phyloP scores from a whole-genome alignment of 805 yeast species.

The Hanseniaspora lindneri region DNA sequence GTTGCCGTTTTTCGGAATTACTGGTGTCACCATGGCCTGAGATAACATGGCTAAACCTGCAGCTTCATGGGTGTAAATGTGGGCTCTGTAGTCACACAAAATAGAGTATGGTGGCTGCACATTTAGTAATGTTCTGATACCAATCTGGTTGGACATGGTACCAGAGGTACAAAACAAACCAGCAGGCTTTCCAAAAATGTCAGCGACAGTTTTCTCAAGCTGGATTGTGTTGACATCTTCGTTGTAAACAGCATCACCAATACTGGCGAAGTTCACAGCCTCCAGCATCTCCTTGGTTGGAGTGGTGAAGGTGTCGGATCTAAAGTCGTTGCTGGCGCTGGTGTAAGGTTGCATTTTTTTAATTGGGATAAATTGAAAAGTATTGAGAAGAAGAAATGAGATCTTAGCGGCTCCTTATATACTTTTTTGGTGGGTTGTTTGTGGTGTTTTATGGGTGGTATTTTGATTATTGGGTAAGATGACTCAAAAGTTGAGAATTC shows the following conservation, averaged over 20 bases:
- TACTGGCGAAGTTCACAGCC: constrained; percentile 44
- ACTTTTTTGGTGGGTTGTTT: neutral
- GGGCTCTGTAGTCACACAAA: constrained; percentile 76
- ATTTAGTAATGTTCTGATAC: constrained; percentile 55
- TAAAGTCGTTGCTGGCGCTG: constrained; percentile 33
- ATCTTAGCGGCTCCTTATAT: neutral
- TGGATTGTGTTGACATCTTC: constrained; percentile 64
- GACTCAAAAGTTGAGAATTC: too few species aligned
- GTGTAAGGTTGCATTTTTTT: constrained; percentile 16
- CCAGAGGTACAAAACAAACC: constrained; percentile 81
- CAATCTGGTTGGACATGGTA: constrained; percentile 82
- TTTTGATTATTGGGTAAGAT: too few species aligned
- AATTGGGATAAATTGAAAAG: too few species aligned
- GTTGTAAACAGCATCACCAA: constrained; percentile 81
- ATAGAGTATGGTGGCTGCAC: constrained; percentile 78
- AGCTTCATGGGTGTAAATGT: constrained; percentile 73
- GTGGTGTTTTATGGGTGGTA: too few species aligned
- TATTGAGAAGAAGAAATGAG: too few species aligned
- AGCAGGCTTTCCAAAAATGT: constrained; percentile 64
- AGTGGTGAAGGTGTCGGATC: constrained; percentile 80
- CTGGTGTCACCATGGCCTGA: constrained; percentile 84
- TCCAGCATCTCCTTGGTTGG: constrained; percentile 66
- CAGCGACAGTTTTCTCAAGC: constrained; percentile 53
- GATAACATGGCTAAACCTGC: constrained; percentile 83
- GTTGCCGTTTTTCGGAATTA: constrained; percentile 61